Evolutionary conservation across 192 early-diverging fungal genomes (phyloP), one percentile per base, ranked within the genome.

Genomic region (Radiomyces spectabilis): DNA sequence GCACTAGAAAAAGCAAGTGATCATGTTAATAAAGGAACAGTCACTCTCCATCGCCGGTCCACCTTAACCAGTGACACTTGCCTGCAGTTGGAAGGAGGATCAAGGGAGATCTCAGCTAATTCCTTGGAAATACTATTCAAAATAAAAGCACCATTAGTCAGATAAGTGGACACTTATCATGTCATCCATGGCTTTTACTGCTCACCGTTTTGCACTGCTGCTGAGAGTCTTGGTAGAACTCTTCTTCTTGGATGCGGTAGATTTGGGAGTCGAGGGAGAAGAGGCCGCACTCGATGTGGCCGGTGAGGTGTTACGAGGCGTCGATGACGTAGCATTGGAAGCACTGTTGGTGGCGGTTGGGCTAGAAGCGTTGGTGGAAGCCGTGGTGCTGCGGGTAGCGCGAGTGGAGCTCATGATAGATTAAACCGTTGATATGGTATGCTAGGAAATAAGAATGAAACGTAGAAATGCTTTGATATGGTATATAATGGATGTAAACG

Each of bases 71-170:
- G 5, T 27, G 7, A 5, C 42, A n/a, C 31, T 39, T 52, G 80
- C 82, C 76, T 86, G 85, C 91, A 93, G 70, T 92, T 92, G 63
- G 83, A 85, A 50, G 95, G 95, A 22, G 95, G 95, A 65, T 96
- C 92, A 40, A 96, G 76, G 56, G 84, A 85, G 63, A 97, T 98
- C 61, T 97, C 94, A 13, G 93, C 93, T 55, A 98, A 83, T 71
- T 98, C 95, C 66, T 95, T 97, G 59, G 97, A 93, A 53, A 98
- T 88, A 49, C 94, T 90, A 41, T 26, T 24, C 30, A 47, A 34
- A 35, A 1, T 21, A 40, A 50, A 52, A 16, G 19, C 27, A 55
- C 18, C 29, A 27, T 24, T 16, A 25, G 53, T 27, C 35, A 18
- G 49, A 57, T 45, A 41, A 30, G 29, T 44, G 25, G n/a, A 67